Base-by-base conservation (phyloP, 75 land plant genomes). In the Picea glauca region DNA sequence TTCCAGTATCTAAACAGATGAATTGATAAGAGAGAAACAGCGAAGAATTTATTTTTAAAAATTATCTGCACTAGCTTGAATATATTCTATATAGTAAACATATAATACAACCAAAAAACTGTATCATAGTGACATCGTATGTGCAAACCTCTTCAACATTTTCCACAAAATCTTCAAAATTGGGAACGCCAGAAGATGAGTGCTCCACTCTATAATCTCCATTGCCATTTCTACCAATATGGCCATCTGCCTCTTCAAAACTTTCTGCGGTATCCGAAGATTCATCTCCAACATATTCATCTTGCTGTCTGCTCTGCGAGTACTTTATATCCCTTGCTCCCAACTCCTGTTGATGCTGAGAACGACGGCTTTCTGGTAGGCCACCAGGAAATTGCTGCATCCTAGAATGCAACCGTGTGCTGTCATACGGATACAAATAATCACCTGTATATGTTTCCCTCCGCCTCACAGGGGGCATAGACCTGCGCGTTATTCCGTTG, bases 191-290 rank as follows among this genome's bases (percentile, higher is more conserved):
- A 9, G 13, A 12, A 7, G 11, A 6, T 12, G 64, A 23, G 3
- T 65, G 2, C 11, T 63, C 65, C 13, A 65, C 35, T 35, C 73
- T 7, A 38, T 70, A n/a, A 46, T 20, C 21, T 20, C 50, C 13
- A 70, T 21, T 12, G 21, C 18, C n/a, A 38, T 67, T n/a, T 67
- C 46, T 67, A 38, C n/a, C 8, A 35, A 38, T 18, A 67, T 13
- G 73, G 20, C 18, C 50, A 20, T 70, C 74, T 9, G 11, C 54
- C n/a, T 70, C 74, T 38, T 70, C 84, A 68, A 80, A 62, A 63
- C 78, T 77, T 75, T 58, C 80, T 62, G 65, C 88, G 43, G 88
- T 83, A 81, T 88, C 88, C 3, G 87, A 86, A 5, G 70, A 77
- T 62, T 81, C 88, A 15, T 82, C 88, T 62, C 87, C 90, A 13